phyloP scores from a whole-genome alignment of 1,284 basidiomycete genomes.

The Leccinum pachyderme region DNA sequence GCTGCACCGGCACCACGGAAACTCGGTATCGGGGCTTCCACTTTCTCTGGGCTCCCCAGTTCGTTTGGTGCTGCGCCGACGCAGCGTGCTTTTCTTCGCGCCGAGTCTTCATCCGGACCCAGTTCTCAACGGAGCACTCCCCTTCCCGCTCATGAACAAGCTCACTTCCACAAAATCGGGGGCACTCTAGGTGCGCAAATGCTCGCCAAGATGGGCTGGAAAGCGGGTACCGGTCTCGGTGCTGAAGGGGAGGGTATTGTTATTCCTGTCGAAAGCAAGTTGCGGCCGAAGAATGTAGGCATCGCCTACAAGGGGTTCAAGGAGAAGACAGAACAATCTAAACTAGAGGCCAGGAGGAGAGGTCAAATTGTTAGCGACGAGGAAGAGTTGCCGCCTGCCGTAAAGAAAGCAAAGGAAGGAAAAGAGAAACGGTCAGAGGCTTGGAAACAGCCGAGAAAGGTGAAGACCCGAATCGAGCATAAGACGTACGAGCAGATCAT shows the following conservation, averaged over 20 bases:
- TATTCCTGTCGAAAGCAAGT: conserved; percentile 81
- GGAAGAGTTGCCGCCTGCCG: conserved; percentile 51
- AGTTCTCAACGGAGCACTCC: conserved; percentile 47
- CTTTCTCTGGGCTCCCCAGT: conserved; percentile 36
- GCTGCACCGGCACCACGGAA: conserved; percentile 31
- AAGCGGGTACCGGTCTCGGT: conserved; percentile 82
- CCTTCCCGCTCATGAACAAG: conserved; percentile 64
- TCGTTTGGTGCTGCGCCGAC: conserved; percentile 42
- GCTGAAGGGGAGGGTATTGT: conserved; percentile 80
- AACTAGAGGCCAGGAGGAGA: conserved; percentile 73
- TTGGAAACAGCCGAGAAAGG: conserved; percentile 82
- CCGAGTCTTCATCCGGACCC: conserved; percentile 38
- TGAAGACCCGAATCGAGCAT: conserved; percentile 83
- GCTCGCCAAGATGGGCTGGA: conserved; percentile 95
- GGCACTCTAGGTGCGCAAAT: conserved; percentile 81
- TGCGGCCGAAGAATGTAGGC: conserved; percentile 82
- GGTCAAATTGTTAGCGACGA: conserved; percentile 79
- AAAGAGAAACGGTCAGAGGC: conserved; percentile 64
- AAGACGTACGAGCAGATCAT: conserved; percentile 95
- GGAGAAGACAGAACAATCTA: conserved; percentile 86
- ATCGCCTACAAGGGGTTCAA: conserved; percentile 85
- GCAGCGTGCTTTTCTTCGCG: conserved; percentile 59
- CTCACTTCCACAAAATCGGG: conserved; percentile 78
- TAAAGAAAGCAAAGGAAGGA: conserved; percentile 49
- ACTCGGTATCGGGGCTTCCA: conserved; percentile 21